Base-by-base conservation (phyloP, 2,329 filamentous ascomycete genomes). In the Neoarthrinium moseri region DNA sequence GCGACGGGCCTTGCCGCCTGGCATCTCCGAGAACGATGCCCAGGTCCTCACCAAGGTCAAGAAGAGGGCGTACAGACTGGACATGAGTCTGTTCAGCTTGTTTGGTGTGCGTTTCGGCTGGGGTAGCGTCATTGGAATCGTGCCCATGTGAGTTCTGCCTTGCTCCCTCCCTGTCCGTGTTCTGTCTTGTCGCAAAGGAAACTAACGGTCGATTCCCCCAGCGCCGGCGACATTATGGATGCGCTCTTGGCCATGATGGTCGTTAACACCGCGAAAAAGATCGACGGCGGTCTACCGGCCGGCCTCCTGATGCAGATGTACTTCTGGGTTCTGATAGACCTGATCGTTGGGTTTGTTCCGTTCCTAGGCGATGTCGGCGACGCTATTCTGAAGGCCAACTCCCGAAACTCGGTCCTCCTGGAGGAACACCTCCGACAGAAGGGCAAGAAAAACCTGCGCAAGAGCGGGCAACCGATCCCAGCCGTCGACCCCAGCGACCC, bases 91-190 rank as follows among this genome's bases (percentile, higher is more conserved):
- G 5, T 95, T 92, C 72, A 91, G 81, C 60, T 81, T 89, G 61
- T 81, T 87, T 53, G 90, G 91, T 34, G 78, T 95, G 48, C 81
- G 85, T 47, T 91, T 97, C 61, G 94, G 94, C 45, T 96, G 91
- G 90, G 83, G 88, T 42, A 87, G 86, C 56, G 80, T 96, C 47
- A 89, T 97, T 57, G 94, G 86, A 12, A 63, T 97, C 6, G 67
- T 97, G 45, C 94, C 94, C 56, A 81, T 81, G 80, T 90, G 77
- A 76, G 87, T 78, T 46, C 11, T 53, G 15, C 46, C 54, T 35
- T 15, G 34, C 11, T 12, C 20, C 3, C 17, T 8, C 6, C 8
- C 43, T 36, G 7, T 5, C n/a, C 15, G 12, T 47, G n/a, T 32
- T 10, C 15, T 21, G 3, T 13, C 20, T 15, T 12, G 24, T 15